Evolutionary conservation across 2,329 filamentous ascomycete genomes (phyloP).

Genomic region (Paecilomyces formosus): DNA sequence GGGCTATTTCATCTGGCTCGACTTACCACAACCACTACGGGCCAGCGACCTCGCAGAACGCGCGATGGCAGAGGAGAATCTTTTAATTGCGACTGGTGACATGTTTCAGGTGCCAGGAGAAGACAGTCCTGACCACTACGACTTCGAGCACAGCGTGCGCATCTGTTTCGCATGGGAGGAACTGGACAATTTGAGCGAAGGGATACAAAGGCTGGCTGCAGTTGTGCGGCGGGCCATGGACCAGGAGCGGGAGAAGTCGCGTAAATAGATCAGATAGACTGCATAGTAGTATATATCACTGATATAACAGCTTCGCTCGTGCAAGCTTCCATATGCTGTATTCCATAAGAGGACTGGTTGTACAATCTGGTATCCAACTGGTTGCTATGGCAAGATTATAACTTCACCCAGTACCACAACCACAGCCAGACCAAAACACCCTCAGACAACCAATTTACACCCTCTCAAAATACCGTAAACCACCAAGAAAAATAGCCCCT

Average conservation of each 20-base stretch:
- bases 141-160: constrained; percentile 55
- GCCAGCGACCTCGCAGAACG: constrained; percentile 50
- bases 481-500: no score
- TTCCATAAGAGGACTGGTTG: neutral
- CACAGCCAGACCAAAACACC: no score
- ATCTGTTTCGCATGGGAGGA: constrained; percentile 69
- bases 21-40: constrained; percentile 48
- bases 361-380: no score
- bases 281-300: neutral
- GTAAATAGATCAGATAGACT: neutral
- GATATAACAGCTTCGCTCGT: no score
- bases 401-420: no score
- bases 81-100: constrained; percentile 61
- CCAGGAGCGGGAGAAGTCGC: neutral
- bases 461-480: no score
- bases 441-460: no score
- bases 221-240: constrained; percentile 5
- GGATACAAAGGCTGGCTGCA: constrained; percentile 54
- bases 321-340: no score
- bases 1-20: constrained; percentile 82
- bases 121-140: constrained; percentile 37
- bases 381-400: no score
- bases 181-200: constrained; percentile 58
- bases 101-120: constrained; percentile 63
- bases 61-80: constrained; percentile 55